Evolutionary conservation across 1,139 yeast genomes (phyloP), one percentile per base, ranked within the genome.

Genomic region (Lipomyces yarrowii): DNA sequence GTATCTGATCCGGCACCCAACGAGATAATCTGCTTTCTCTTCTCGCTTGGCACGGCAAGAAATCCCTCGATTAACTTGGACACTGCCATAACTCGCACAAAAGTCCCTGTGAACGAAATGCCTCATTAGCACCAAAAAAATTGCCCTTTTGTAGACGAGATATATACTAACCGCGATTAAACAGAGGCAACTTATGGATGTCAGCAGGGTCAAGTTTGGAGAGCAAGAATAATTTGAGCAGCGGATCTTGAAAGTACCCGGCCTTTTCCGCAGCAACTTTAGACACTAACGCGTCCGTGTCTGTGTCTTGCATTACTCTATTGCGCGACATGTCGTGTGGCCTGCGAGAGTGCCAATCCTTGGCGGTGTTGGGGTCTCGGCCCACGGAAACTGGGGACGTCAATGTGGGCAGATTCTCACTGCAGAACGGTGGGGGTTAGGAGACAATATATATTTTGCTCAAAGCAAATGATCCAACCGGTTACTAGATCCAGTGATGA

Each of bases 1-100:
- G 98, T 87, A 76, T 94, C 99, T n/a, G 96, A 90, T 0, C 99
- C 99, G n/a, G 98, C 91, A 0, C 99, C 99, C 30, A 94, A 77
- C 3, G 96, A 91, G 0, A 94, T 78, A 11, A 94, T 84, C 74
- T 92, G 97, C 59, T 85, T 79, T 5, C 65, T 57, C 1, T 67
- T 69, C 0, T 59, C 70, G 23, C 32, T 54, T 30, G 59, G 42
- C 1, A 67, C 62, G 1, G 70, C 68, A 3, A 90, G 69, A 71
- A 90, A 91, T 48, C 76, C 73, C 0, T 81, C 79, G 0, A 91
- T 77, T 0, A 89, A 77, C 18, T 73, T 60, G 72, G 90, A 89
- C 39, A 94, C 86, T 26, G 88, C 82, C 18, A 74, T 75, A 0
- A 94, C 88, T 39, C 99, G 81, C 54, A 92, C 80, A 78, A 87